These are phyloP conservation scores for Fusarium agapanthi DNA, from an alignment of 2,329 filamentous ascomycete species.

Conservation along the genomic window DNA sequence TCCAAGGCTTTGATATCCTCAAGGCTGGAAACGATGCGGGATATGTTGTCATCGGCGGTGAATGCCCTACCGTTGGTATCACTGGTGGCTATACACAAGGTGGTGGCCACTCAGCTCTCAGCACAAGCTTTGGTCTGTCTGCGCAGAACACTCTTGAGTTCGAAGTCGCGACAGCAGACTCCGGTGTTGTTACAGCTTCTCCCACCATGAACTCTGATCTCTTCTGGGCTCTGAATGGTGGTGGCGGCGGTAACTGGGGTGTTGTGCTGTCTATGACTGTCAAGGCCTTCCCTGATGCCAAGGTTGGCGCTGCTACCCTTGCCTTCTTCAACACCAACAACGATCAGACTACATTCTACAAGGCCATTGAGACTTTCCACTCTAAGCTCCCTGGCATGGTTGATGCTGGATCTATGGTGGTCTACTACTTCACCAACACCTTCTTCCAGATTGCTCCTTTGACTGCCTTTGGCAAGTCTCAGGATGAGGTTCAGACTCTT, in stretches of 20 bases:
- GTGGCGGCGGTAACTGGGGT: conserved; percentile 67
- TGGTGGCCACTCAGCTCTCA: conserved; percentile 62
- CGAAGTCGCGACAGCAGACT: conserved; percentile 63
- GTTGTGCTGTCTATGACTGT: conserved; percentile 65
- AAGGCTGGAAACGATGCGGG: conserved; percentile 54
- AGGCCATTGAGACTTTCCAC: conserved; percentile 56
- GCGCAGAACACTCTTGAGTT: conserved; percentile 68
- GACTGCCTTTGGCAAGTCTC: not conserved
- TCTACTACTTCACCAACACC: conserved; percentile 52
- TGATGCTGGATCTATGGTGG: conserved; percentile 57
- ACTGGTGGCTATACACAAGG: conserved; percentile 66
- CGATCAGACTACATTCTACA: conserved; percentile 56
- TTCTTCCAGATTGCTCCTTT: conserved; percentile 55
- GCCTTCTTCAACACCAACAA: conserved; percentile 48
- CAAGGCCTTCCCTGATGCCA: conserved; percentile 47
- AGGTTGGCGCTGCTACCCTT: conserved; percentile 55
- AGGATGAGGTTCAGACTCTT: conserved; percentile 28
- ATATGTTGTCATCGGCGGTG: conserved; percentile 62
- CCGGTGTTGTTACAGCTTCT: conserved; percentile 58
- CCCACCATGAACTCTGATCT: conserved; percentile 61
- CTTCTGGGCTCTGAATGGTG: conserved; percentile 70
- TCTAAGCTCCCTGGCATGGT: conserved; percentile 48
- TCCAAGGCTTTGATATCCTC: conserved; percentile 59
- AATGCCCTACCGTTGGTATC: conserved; percentile 64
- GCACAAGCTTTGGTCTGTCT: conserved; percentile 63